Conservation (phyloP, 2,329 filamentous ascomycete species). For the Talaromyces sp. region DNA sequence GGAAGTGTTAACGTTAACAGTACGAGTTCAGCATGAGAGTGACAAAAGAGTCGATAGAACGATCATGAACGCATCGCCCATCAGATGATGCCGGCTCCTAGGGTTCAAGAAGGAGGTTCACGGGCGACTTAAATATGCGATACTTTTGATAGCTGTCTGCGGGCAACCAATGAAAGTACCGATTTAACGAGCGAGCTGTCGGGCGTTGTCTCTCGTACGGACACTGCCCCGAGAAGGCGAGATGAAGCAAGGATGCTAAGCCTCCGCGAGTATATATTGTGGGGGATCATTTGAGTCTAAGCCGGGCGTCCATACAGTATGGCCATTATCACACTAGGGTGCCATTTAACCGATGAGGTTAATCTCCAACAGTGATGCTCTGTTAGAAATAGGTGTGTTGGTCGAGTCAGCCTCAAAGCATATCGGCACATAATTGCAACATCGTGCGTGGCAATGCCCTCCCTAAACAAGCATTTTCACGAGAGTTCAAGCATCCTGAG, state of each 20-base stretch:
- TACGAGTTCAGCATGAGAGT: background rate
- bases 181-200: background rate
- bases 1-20: background rate
- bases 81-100: background rate
- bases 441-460: background rate
- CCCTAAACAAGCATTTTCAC: background rate
- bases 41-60: too few relatives aligned
- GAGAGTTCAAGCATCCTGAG: background rate
- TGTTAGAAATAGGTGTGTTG: background rate
- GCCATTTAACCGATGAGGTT: background rate
- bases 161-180: background rate
- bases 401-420: background rate
- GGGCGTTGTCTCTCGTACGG: background rate
- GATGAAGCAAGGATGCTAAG: background rate
- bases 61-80: background rate
- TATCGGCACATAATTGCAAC: background rate
- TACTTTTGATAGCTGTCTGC: background rate
- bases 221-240: background rate
- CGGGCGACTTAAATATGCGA: background rate
- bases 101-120: background rate
- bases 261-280: background rate
- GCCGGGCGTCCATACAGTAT: background rate
- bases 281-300: background rate
- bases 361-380: background rate
- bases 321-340: background rate